Conservation (phyloP, 176 grass and related monocot species). For the Ananas comosus region DNA sequence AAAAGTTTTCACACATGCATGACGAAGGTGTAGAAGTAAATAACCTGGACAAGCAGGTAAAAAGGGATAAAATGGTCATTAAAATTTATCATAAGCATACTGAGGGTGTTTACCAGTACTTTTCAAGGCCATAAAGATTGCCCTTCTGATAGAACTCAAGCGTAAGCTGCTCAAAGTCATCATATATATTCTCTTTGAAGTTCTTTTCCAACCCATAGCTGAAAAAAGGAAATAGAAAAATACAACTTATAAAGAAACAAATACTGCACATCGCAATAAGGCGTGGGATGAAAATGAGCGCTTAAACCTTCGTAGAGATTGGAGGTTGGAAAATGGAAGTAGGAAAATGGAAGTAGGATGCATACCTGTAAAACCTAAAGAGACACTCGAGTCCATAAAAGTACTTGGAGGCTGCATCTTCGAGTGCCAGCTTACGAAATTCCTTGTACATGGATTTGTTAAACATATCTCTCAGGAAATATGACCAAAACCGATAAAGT, state of each 20-base stretch:
- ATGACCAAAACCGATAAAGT: slow-evolving; percentile 97
- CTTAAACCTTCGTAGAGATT: not conserved
- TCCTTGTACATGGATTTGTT: slow-evolving; percentile 85
- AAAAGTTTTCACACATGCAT: not conserved
- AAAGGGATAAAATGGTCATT: not conserved
- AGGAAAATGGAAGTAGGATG: not conserved
- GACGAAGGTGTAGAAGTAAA: not conserved
- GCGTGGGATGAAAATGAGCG: not conserved
- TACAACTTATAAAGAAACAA: slow-evolving; percentile 5
- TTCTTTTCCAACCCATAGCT: slow-evolving; percentile 99
- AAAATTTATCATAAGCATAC: slow-evolving; percentile 12
- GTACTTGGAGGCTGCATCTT: slow-evolving; percentile 82
- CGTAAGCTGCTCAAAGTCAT: slow-evolving; percentile 84
- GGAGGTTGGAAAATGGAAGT: not conserved
- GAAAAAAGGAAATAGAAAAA: slow-evolving; percentile 19
- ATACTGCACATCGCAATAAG: slow-evolving; percentile 3
- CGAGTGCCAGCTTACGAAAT: slow-evolving; percentile 72
- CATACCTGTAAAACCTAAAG: slow-evolving; percentile 99
- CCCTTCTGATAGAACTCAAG: slow-evolving; percentile 69
- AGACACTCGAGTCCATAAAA: slow-evolving; percentile 95
- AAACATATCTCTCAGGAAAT: slow-evolving; percentile 90
- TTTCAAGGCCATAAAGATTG: slow-evolving; percentile 94
- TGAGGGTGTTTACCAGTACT: slow-evolving; percentile 75
- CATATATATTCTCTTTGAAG: slow-evolving; percentile 72
- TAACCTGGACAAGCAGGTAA: slow-evolving; percentile 9